phyloP scores from a whole-genome alignment of 208 protist genomes.

The Crithidia acanthocephali region DNA sequence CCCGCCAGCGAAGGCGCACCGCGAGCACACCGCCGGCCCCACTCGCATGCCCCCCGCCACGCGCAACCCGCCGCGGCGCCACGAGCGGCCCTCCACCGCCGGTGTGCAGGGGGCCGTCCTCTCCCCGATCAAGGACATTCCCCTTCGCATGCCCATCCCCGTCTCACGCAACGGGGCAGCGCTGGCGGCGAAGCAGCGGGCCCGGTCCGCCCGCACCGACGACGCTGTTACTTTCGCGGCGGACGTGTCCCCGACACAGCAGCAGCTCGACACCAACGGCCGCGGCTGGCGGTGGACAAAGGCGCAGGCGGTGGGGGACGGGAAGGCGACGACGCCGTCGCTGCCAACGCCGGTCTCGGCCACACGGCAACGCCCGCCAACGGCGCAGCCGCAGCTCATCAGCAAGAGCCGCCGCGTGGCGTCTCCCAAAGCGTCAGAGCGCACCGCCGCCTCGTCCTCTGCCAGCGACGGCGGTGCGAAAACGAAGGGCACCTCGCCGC shows the following conservation, averaged over 20 bases:
- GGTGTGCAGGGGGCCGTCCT: slow-evolving; percentile 8
- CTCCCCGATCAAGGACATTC: not conserved
- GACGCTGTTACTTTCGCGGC: not conserved
- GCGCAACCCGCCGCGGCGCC: not conserved
- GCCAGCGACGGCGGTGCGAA: not conserved
- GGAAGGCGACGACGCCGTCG: not conserved
- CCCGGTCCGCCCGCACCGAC: slow-evolving; percentile 12
- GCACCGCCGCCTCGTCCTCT: not conserved
- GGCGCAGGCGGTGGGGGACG: not conserved
- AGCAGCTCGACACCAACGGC: not conserved
- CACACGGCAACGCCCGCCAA: slow-evolving; percentile 5
- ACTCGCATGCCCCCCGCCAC: not conserved
- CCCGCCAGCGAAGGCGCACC: not conserved
- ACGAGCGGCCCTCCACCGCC: slow-evolving; percentile 25
- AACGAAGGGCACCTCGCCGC: not conserved
- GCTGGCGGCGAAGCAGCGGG: slow-evolving; percentile 20
- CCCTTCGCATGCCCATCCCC: not conserved
- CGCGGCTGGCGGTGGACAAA: not conserved
- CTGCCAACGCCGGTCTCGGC: not conserved
- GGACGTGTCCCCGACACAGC: not conserved
- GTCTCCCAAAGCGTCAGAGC: not conserved
- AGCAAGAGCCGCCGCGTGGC: slow-evolving; percentile 2
- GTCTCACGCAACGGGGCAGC: not conserved
- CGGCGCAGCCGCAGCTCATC: slow-evolving; percentile 9
- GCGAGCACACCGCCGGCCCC: not conserved